These are phyloP conservation scores for Diutina siamensis DNA, from an alignment of 1,139 yeast species.

Conservation along the genomic window DNA sequence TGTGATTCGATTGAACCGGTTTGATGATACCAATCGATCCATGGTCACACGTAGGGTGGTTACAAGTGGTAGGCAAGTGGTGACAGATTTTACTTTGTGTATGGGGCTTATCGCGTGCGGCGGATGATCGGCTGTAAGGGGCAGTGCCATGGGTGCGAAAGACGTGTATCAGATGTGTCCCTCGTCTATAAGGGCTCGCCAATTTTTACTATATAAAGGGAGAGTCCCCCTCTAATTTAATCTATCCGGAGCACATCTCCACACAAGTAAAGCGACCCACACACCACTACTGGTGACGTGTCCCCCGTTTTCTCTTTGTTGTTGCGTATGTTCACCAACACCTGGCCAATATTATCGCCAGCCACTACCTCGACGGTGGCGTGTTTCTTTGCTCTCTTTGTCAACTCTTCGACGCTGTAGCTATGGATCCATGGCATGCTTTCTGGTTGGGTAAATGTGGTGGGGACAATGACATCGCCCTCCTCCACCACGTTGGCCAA, in stretches of 20 bases:
- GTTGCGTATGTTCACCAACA: conserved; percentile 11
- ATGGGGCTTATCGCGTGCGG: no score
- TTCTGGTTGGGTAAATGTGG: conserved; percentile 58
- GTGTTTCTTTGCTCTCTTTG: conserved; percentile 19
- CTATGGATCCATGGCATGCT: conserved; percentile 89
- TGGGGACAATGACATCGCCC: conserved; percentile 33
- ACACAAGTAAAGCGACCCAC: conserved; percentile 73
- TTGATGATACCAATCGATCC: not conserved
- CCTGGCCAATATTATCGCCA: conserved; percentile 13
- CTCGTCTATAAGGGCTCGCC: no score
- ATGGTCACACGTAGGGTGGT: not conserved
- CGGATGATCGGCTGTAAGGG: no score
- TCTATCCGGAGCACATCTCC: conserved; percentile 30
- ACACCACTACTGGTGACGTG: conserved; percentile 38
- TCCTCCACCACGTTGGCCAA: conserved; percentile 37
- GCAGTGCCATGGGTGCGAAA: no score
- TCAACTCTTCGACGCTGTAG: conserved; percentile 27
- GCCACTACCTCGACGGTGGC: conserved; percentile 11
- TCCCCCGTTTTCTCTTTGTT: conserved; percentile 13
- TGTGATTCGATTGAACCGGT: conserved; percentile 32
- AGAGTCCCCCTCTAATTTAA: not conserved
- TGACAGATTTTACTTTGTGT: no score
- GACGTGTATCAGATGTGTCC: no score
- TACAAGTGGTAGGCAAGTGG: no score
- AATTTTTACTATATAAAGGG: no score